Evolutionary conservation across 345 rosid genomes (phyloP).

Genomic region (Eutrema heterophyllum): DNA sequence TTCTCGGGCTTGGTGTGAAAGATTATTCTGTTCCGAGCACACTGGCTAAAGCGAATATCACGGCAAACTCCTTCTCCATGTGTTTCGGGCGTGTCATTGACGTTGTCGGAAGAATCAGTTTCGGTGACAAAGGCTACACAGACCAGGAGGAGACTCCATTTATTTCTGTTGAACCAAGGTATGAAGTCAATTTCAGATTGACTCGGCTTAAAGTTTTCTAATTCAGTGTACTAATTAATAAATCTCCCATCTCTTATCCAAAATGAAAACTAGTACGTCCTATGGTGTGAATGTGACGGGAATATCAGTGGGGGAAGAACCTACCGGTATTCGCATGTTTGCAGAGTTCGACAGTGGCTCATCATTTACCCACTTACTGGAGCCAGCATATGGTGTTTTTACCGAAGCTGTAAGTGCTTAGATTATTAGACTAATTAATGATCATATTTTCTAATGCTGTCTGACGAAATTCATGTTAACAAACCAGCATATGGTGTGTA

Average conservation of each 20-base stretch:
- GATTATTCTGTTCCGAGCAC: constrained; percentile 76
- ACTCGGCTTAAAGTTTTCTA: neutral
- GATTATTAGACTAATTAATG: neutral
- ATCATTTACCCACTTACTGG: constrained; percentile 70
- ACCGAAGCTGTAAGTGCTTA: constrained; percentile 50
- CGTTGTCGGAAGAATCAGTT: constrained; percentile 73
- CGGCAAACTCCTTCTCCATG: constrained; percentile 89
- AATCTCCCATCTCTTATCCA: constrained; percentile 2
- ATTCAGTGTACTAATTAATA: neutral
- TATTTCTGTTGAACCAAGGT: constrained; percentile 47
- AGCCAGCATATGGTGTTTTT: constrained; percentile 66
- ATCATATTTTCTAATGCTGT: neutral
- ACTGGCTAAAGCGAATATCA: constrained; percentile 54
- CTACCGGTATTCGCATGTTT: constrained; percentile 35
- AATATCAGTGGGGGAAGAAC: constrained; percentile 44
- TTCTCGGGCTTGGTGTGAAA: constrained; percentile 82
- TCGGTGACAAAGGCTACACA: constrained; percentile 83
- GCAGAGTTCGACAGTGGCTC: constrained; percentile 88
- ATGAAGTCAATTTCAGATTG: constrained; percentile 11
- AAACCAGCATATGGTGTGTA: neutral
- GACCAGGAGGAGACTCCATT: constrained; percentile 80
- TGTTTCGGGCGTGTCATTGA: constrained; percentile 52
- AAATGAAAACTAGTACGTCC: constrained; percentile 40
- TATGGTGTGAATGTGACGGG: constrained; percentile 67
- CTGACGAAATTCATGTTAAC: neutral